Base-by-base conservation (phyloP, 176 grass and related monocot species). In the Typha latifolia region DNA sequence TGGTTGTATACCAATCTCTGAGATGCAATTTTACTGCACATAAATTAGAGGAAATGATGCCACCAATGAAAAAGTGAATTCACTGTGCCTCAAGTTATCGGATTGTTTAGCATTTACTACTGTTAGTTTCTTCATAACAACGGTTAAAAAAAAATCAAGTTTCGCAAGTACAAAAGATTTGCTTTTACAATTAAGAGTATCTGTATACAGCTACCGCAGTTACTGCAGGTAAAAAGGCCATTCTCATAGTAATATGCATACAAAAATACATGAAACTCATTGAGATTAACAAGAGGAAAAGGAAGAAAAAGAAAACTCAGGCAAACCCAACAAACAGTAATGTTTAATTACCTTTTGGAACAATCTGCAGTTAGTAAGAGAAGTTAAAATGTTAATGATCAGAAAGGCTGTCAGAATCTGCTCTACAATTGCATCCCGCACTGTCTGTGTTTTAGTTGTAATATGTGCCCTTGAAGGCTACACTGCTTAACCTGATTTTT, bases 401-500 rank as follows among this genome's bases (percentile, higher is more conserved):
- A 85, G 69, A 1, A 81, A 73, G 51, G 67, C 80, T 72, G 73
- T 50, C 21, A 67, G 11, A 37, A 43, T 76, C 71, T 73, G 78
- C 78, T 77, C 84, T 82, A 84, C 75, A 73, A 77, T 29, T 66
- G 70, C 49, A 69, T 21, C 21, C 66, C 75, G 61, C 62, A 65
- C 66, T 64, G 67, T 74, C 74, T 83, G 74, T 81, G 69, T 68
- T 70, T 87, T 75, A 79, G 73, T 80, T 99, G 95, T n/a, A 99
- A 64, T 67, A 94, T 74, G 47, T 99, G 95, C 10, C 89, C 78
- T 77, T 90, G 77, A 71, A 99, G 66, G 72, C 89, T 90, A 76
- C 86, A 99, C n/a, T 87, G 84, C 53, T 87, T 99, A 8, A 94
- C 89, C 89, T 99, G 81, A 1, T 18, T 62, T 76, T 87, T 69